A percentile compares a stretch with the other conserved stretches of the same genome.
phyloP scores from a whole-genome alignment of 2,329 filamentous ascomycete species.

The Fusarium penzigii region DNA sequence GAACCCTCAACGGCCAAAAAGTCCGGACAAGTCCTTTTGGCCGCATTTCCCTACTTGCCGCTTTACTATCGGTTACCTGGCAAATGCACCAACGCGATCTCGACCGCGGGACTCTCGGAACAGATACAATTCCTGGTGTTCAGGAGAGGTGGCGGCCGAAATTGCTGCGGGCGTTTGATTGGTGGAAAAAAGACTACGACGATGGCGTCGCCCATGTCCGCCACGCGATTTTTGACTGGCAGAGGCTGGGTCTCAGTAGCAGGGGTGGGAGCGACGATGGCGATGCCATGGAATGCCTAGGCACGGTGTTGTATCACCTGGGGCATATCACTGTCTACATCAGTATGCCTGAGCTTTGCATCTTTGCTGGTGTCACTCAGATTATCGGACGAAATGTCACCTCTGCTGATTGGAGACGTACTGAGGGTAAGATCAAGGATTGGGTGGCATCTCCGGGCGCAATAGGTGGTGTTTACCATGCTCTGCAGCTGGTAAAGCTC shows the following conservation, averaged over 20 bases:
- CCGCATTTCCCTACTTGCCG: slow-evolving; percentile 26
- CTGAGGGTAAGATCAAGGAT: slow-evolving; percentile 31
- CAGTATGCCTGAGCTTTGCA: slow-evolving; percentile 32
- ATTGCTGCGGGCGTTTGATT: slow-evolving; percentile 28
- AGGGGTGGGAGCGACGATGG: slow-evolving; percentile 30
- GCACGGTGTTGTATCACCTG: slow-evolving; percentile 30
- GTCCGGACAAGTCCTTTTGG: slow-evolving; percentile 31
- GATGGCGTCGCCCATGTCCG: slow-evolving; percentile 30
- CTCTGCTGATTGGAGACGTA: slow-evolving; percentile 29
- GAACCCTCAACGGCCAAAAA: slow-evolving; percentile 28
- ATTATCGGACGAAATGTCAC: slow-evolving; percentile 30
- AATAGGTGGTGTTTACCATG: slow-evolving; percentile 30
- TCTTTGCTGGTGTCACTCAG: slow-evolving; percentile 29
- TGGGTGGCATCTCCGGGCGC: slow-evolving; percentile 31
- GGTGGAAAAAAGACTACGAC: slow-evolving; percentile 33
- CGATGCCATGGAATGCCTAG: slow-evolving; percentile 29
- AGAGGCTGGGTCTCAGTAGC: slow-evolving; percentile 26
- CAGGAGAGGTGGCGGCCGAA: slow-evolving; percentile 31
- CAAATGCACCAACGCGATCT: slow-evolving; percentile 32
- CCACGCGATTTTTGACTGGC: slow-evolving; percentile 31
- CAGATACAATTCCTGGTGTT: slow-evolving; percentile 27
- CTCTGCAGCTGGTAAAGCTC: slow-evolving; percentile 27
- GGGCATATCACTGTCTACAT: slow-evolving; percentile 32
- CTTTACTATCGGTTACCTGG: slow-evolving; percentile 29
- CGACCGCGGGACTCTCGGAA: slow-evolving; percentile 26